These are phyloP conservation scores for Brassica juncea DNA, from an alignment of 345 rosid genomes.

Conservation along the genomic window DNA sequence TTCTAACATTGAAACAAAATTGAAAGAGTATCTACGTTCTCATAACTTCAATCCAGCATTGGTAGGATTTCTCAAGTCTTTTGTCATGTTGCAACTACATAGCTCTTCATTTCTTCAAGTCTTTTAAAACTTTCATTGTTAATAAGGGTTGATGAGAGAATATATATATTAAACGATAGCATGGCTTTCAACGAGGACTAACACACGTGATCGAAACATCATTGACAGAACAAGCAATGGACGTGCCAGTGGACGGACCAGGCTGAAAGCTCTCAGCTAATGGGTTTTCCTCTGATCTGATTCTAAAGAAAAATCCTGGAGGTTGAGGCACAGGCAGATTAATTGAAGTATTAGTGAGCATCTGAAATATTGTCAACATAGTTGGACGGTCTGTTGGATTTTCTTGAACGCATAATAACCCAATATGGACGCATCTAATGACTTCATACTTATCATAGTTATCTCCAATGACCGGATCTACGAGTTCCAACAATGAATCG, in stretches of 20 bases:
- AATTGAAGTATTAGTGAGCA: conserved; percentile 9
- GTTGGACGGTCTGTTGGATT: conserved; percentile 31
- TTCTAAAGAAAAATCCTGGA: conserved; percentile 29
- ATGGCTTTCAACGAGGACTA: background rate
- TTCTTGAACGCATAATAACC: conserved; percentile 19
- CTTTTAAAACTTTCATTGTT: background rate
- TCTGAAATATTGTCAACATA: conserved; percentile 7
- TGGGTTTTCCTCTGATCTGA: background rate
- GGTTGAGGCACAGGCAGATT: conserved; percentile 13
- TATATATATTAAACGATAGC: background rate
- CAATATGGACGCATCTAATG: background rate
- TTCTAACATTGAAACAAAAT: too few species aligned
- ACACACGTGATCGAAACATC: conserved; percentile 2
- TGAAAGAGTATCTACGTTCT: too few species aligned
- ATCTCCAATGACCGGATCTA: conserved; percentile 9
- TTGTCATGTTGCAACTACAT: background rate
- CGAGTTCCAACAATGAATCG: conserved; percentile 8
- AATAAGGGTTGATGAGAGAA: too few species aligned
- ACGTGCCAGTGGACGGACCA: conserved; percentile 1
- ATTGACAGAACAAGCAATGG: conserved; percentile 12
- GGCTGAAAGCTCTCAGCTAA: background rate
- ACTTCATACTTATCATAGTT: conserved; percentile 11
- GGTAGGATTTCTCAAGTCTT: too few species aligned
- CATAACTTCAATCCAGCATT: too few species aligned
- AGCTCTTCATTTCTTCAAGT: background rate